A percentile compares a stretch with the other conserved stretches of the same genome.
These are phyloP conservation scores for Coemansia sp. DNA, from an alignment of 192 early-diverging fungal species.

Conservation along the genomic window DNA sequence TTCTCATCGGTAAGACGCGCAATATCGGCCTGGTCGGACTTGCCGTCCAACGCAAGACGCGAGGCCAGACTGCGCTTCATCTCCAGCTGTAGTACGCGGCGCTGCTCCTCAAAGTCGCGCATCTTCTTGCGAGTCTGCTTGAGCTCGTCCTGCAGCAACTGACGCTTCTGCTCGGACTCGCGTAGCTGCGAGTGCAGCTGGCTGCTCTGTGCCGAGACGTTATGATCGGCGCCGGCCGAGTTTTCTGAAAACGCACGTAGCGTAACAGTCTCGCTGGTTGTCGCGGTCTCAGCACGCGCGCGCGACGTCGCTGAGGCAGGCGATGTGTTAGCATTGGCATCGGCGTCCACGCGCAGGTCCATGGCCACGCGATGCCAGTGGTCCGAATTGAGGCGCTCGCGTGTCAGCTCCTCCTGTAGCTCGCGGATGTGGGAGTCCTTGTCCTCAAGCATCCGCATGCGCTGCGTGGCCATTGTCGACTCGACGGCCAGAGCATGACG, in stretches of 20 bases:
- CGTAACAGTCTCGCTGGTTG: conserved; percentile 44
- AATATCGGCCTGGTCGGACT: conserved; percentile 21
- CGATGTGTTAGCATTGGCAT: conserved; percentile 5
- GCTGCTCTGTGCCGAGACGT: not conserved
- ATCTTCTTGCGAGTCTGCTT: conserved; percentile 16
- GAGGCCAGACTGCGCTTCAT: conserved; percentile 27
- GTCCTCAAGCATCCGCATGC: conserved; percentile 18
- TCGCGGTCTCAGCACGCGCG: conserved; percentile 37
- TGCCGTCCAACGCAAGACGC: conserved; percentile 15
- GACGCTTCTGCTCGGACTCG: conserved; percentile 12
- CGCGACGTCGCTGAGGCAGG: conserved; percentile 13
- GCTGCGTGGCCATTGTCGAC: conserved; percentile 12
- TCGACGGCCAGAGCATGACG: conserved; percentile 10
- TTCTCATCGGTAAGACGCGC: conserved; percentile 21
- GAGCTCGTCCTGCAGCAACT: conserved; percentile 15
- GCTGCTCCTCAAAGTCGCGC: conserved; percentile 39
- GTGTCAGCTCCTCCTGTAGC: conserved; percentile 28
- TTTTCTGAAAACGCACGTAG: conserved; percentile 40
- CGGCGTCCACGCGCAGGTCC: not conserved
- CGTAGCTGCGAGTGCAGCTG: conserved; percentile 14
- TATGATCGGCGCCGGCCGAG: conserved; percentile 11
- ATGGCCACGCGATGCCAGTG: conserved; percentile 16
- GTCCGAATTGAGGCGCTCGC: conserved; percentile 20
- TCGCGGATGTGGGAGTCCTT: conserved; percentile 22
- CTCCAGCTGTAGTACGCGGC: conserved; percentile 25